Evolutionary conservation across 345 rosid genomes (phyloP).

Genomic region (Hibiscus trionum): DNA sequence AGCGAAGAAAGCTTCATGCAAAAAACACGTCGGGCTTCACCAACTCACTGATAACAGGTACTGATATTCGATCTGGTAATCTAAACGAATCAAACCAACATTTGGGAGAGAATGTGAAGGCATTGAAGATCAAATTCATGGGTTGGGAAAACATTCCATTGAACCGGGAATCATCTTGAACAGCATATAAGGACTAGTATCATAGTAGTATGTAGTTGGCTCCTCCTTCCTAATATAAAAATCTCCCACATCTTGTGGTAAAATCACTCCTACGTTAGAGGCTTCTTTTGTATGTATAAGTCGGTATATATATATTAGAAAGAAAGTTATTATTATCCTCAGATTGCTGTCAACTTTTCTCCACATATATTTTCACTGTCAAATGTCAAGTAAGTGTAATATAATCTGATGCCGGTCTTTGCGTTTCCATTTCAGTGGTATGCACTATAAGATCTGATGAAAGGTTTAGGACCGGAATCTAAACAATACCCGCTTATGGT

Average conservation of each 20-base stretch:
- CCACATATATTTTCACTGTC: not conserved
- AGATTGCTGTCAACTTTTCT: not conserved
- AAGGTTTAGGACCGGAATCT: not conserved
- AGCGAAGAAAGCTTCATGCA: slow-evolving; percentile 43
- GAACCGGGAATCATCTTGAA: slow-evolving; percentile 16
- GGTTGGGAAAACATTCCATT: slow-evolving; percentile 17
- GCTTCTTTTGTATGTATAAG: slow-evolving; percentile 11
- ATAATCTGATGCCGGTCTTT: not conserved
- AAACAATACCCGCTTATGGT: too few species aligned
- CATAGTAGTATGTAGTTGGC: slow-evolving; percentile 8
- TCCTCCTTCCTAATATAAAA: slow-evolving; percentile 1
- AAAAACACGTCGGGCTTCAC: slow-evolving; percentile 22
- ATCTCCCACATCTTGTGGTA: slow-evolving; percentile 7
- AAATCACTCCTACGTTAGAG: slow-evolving; percentile 10
- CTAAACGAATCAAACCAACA: slow-evolving; percentile 19
- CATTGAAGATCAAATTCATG: slow-evolving; percentile 18
- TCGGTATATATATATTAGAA: slow-evolving; percentile 22
- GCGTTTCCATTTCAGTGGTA: not conserved
- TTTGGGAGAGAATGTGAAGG: slow-evolving; percentile 19
- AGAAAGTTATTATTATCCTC: not conserved
- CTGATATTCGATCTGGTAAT: slow-evolving; percentile 16
- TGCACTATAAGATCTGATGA: not conserved
- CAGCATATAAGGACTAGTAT: not conserved
- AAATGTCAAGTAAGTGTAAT: not conserved
- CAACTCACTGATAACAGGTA: slow-evolving; percentile 14